phyloP scores from a whole-genome alignment of 257 asterid species.

The Orobanche coerulescens region DNA sequence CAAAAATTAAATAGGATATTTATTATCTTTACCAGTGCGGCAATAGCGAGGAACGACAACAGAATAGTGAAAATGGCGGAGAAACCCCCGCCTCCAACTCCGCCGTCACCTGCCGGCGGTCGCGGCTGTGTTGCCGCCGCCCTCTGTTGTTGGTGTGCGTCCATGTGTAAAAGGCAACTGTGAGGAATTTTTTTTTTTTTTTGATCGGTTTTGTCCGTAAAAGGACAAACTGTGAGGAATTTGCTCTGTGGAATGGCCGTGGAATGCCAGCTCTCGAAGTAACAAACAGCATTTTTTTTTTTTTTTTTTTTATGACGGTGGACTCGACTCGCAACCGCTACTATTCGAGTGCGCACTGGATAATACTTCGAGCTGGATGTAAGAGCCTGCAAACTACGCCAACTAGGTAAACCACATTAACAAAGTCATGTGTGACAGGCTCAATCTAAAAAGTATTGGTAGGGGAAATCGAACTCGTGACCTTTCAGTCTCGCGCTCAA shows the following conservation, averaged over 20 bases:
- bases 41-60: conserved; percentile 37
- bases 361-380: too few species aligned
- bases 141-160: conserved; percentile 56
- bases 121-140: conserved; percentile 31
- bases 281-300: not conserved
- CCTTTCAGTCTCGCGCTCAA: too few species aligned
- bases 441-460: too few species aligned
- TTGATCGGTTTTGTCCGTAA: too few species aligned
- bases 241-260: not conserved
- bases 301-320: too few species aligned
- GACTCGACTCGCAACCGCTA: too few species aligned
- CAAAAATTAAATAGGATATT: not conserved
- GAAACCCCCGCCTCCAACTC: conserved; percentile 52
- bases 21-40: conserved; percentile 36
- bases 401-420: too few species aligned
- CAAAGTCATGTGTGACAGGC: too few species aligned
- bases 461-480: too few species aligned
- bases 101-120: conserved; percentile 24
- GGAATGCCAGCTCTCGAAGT: not conserved
- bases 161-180: conserved; percentile 36
- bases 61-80: conserved; percentile 40
- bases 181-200: not conserved
- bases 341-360: too few species aligned
- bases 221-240: not conserved
- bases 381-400: too few species aligned